Percentiles rank a stretch among this genome's conserved stretches.
Conservation (phyloP, 2,329 filamentous ascomycete genomes). For the Alternaria triticimaculans region DNA sequence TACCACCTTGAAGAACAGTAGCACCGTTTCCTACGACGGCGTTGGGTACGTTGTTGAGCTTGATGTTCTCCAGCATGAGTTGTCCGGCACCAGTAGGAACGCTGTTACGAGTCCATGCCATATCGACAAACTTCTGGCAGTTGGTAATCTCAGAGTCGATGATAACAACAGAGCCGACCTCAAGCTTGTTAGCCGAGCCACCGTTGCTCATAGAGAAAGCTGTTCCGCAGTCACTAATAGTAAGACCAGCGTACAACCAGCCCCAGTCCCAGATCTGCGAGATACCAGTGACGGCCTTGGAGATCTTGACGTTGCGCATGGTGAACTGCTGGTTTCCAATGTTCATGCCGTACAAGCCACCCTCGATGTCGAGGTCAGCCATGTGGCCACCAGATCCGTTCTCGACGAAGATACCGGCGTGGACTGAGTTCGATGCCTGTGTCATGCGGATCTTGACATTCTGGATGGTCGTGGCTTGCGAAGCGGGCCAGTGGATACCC, state of each 20-base stretch:
- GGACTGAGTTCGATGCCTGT: constrained; percentile 52
- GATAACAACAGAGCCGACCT: constrained; percentile 63
- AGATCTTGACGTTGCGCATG: constrained; percentile 63
- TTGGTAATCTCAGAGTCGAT: constrained; percentile 63
- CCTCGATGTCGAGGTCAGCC: constrained; percentile 54
- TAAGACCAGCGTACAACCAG: constrained; percentile 61
- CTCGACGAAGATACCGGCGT: constrained; percentile 58
- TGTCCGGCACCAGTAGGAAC: constrained; percentile 57
- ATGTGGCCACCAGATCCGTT: constrained; percentile 55
- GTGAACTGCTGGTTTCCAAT: constrained; percentile 63
- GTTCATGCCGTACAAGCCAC: constrained; percentile 52
- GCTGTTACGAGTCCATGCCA: constrained; percentile 46
- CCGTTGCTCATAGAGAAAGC: constrained; percentile 59
- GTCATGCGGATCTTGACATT: constrained; percentile 56
- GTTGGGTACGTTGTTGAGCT: constrained; percentile 41
- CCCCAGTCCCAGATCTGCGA: constrained; percentile 68
- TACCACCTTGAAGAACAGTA: constrained; percentile 43
- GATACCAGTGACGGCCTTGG: constrained; percentile 60
- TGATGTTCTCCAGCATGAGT: constrained; percentile 64
- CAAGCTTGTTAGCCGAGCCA: constrained; percentile 34
- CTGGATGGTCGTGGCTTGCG: constrained; percentile 56
- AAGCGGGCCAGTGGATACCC: constrained; percentile 57
- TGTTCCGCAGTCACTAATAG: constrained; percentile 60
- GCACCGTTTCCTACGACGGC: constrained; percentile 39
- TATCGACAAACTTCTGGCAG: constrained; percentile 59